These are phyloP conservation scores for Coniferiporia weirii DNA, from an alignment of 1,284 basidiomycete species.

Conservation along the genomic window DNA sequence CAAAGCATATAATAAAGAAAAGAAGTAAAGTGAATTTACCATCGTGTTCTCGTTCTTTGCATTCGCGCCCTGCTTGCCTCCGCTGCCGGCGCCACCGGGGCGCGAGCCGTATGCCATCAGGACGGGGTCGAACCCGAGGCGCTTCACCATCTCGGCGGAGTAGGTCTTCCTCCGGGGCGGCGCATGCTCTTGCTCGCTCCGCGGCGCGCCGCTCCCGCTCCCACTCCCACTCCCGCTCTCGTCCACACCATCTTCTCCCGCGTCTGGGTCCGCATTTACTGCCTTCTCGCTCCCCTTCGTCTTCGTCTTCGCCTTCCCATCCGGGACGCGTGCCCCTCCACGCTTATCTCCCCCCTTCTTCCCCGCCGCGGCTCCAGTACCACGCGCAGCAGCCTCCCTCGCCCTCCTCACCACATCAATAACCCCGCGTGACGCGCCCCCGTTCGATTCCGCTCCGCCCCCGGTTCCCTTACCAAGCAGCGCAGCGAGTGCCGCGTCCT, in stretches of 20 bases:
- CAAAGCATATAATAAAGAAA: not conserved
- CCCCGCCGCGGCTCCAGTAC: constrained; percentile 24
- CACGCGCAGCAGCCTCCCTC: constrained; percentile 21
- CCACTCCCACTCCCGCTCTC: not conserved
- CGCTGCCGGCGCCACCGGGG: not conserved
- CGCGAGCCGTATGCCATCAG: constrained; percentile 38
- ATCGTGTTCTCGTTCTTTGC: not conserved
- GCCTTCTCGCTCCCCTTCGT: constrained; percentile 18
- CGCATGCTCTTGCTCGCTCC: constrained; percentile 15
- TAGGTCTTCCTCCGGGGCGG: constrained; percentile 43
- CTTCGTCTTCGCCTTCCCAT: constrained; percentile 22
- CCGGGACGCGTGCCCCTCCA: not conserved
- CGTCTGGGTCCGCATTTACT: constrained; percentile 14
- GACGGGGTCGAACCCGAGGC: constrained; percentile 71
- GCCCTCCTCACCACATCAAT: constrained; percentile 25
- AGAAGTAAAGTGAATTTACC: not conserved
- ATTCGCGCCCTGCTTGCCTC: not conserved
- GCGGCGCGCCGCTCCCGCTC: not conserved
- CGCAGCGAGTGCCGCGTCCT: constrained; percentile 41
- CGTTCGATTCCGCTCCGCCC: constrained; percentile 18
- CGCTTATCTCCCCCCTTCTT: not conserved
- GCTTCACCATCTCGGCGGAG: constrained; percentile 58
- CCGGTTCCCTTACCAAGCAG: constrained; percentile 39
- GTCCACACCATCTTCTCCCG: constrained; percentile 3
- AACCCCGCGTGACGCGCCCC: constrained; percentile 20